These are phyloP conservation scores for Sordaria brevicollis DNA, from an alignment of 495 filamentous ascomycete genomes.

Conservation along the genomic window DNA sequence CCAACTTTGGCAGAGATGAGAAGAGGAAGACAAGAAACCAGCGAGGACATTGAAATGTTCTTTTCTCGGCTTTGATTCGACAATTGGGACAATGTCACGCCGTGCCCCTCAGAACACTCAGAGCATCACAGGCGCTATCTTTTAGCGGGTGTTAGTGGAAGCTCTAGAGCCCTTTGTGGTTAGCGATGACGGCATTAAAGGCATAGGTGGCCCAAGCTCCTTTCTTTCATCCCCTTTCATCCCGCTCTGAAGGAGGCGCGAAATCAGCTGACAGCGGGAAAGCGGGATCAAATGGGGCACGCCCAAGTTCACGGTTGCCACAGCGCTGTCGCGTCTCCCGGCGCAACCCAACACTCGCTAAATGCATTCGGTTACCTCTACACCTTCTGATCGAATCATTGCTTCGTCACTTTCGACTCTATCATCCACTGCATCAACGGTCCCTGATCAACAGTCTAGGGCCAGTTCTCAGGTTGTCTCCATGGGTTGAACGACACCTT, in stretches of 20 bases:
- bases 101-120: not conserved
- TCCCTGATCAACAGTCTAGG: not conserved
- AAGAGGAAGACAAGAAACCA: not conserved
- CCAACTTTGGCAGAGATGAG: not conserved
- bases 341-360: slow-evolving; percentile 7
- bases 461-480: not conserved
- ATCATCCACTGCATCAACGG: not conserved
- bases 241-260: slow-evolving; percentile 1
- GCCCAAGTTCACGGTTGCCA: slow-evolving; percentile 19
- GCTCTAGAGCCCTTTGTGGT: not conserved
- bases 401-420: not conserved
- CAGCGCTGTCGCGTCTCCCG: slow-evolving; percentile 21
- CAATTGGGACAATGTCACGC: not conserved
- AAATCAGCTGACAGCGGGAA: slow-evolving; percentile 16
- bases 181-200: not conserved
- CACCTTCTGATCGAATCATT: not conserved
- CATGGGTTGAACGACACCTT: not conserved
- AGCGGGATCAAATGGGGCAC: not conserved
- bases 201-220: not conserved
- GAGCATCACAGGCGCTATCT: not conserved
- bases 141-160: not conserved
- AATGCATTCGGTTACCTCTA: not conserved
- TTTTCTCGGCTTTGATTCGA: not conserved
- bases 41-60: not conserved
- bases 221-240: not conserved